These are phyloP conservation scores for Trichoderma sp. DNA, from an alignment of 2,329 filamentous ascomycete species.

Conservation along the genomic window DNA sequence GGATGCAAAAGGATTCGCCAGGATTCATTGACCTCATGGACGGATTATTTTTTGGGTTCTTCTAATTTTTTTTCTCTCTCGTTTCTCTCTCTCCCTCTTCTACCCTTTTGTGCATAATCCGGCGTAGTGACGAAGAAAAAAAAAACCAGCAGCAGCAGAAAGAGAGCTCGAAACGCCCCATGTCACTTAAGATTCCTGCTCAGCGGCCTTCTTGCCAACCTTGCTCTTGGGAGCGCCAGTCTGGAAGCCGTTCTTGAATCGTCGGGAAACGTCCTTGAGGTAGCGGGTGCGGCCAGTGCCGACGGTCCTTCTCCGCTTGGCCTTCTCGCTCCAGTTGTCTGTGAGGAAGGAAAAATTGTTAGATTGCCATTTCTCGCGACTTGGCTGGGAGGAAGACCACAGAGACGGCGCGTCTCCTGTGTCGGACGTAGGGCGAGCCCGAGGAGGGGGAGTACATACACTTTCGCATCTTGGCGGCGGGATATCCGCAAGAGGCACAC, in stretches of 20 bases:
- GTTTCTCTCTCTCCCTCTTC: slow-evolving; percentile 19
- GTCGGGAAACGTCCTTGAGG: slow-evolving; percentile 86
- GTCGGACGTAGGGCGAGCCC: not conserved
- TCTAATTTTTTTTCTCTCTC: slow-evolving; percentile 19
- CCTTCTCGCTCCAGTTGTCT: slow-evolving; percentile 99
- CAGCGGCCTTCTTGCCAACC: slow-evolving; percentile 29
- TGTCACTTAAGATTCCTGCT: slow-evolving; percentile 36
- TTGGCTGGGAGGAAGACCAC: not conserved
- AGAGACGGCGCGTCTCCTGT: not conserved
- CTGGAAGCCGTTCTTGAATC: slow-evolving; percentile 98
- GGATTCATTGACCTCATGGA: slow-evolving; percentile 18
- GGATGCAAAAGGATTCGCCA: slow-evolving; percentile 6
- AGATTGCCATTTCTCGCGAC: slow-evolving; percentile 5
- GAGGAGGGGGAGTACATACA: slow-evolving; percentile 64
- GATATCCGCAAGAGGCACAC: slow-evolving; percentile 93
- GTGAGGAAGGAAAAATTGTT: slow-evolving; percentile 20
- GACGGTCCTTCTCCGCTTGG: slow-evolving; percentile 99
- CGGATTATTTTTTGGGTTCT: slow-evolving; percentile 7
- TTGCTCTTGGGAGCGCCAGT: slow-evolving; percentile 80
- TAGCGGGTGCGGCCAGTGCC: slow-evolving; percentile 95
- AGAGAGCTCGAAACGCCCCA: slow-evolving; percentile 5
- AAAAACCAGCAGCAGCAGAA: slow-evolving; percentile 5
- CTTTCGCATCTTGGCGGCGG: slow-evolving; percentile 94
- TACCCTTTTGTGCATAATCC: slow-evolving; percentile 22
- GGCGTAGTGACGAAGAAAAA: slow-evolving; percentile 18